Evolutionary conservation across 768 basidiomycete species (phyloP).

Genomic region (Leccinellum albellum): DNA sequence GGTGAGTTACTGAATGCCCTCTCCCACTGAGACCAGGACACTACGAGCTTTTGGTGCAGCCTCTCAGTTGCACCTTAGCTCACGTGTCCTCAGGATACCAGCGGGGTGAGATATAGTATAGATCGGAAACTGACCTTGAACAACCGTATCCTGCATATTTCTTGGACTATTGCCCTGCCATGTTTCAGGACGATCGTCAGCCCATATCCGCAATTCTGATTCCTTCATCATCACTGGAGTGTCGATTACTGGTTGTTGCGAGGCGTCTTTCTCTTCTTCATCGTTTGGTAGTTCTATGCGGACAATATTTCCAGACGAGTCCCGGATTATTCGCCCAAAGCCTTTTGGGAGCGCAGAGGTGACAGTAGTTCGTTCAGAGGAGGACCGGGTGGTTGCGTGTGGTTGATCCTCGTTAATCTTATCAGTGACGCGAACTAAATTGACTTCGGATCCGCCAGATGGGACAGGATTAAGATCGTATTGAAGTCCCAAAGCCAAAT

Average conservation of each 20-base stretch:
- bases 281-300: conserved; percentile 62
- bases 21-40: neutral
- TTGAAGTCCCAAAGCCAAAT: conserved; percentile 71
- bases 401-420: neutral
- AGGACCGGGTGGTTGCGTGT: neutral
- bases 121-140: conserved; percentile 35
- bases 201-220: conserved; percentile 21
- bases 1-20: conserved; percentile 9
- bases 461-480: conserved; percentile 63
- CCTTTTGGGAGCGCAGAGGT: conserved; percentile 48
- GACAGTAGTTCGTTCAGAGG: conserved; percentile 16
- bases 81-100: neutral
- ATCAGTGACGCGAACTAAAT: conserved; percentile 1
- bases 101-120: neutral
- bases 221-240: conserved; percentile 20
- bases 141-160: neutral
- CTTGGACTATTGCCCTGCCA: neutral
- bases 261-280: conserved; percentile 32
- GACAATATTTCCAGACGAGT: conserved; percentile 71
- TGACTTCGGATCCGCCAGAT: conserved; percentile 64
- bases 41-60: conserved; percentile 1
- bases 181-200: neutral
- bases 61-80: neutral
- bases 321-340: conserved; percentile 79
- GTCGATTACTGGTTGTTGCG: conserved; percentile 38